phyloP scores from a whole-genome alignment of 306 rosid genomes.

The Corylus avellana region DNA sequence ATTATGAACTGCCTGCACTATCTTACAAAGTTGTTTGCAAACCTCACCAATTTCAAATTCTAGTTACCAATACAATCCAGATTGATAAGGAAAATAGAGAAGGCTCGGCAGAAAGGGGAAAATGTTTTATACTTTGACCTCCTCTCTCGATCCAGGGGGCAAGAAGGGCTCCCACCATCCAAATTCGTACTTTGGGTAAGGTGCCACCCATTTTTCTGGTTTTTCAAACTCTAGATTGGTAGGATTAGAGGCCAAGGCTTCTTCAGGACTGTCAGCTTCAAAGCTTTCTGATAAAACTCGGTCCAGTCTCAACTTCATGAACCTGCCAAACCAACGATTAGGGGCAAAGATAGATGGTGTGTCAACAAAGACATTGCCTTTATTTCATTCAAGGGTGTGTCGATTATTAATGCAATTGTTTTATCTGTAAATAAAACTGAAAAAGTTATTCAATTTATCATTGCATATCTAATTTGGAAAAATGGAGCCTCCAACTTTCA shows the following conservation, averaged over 20 bases:
- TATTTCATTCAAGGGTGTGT: constrained; percentile 21
- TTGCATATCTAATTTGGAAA: constrained; percentile 15
- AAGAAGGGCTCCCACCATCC: constrained; percentile 93
- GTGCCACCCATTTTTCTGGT: constrained; percentile 96
- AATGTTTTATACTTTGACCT: constrained; percentile 52
- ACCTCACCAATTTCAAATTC: constrained; percentile 34
- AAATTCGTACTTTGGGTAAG: constrained; percentile 79
- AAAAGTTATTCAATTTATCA: neutral
- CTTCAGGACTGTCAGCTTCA: constrained; percentile 71
- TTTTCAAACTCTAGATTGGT: constrained; percentile 70
- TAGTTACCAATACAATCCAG: constrained; percentile 22
- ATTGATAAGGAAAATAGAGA: constrained; percentile 9
- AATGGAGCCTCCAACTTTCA: neutral
- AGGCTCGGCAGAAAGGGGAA: constrained; percentile 15
- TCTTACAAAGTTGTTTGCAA: constrained; percentile 38
- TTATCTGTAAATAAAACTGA: neutral
- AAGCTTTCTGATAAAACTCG: constrained; percentile 79
- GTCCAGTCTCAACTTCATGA: constrained; percentile 97
- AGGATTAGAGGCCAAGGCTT: constrained; percentile 84
- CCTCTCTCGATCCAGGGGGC: constrained; percentile 60
- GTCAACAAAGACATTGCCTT: constrained; percentile 19
- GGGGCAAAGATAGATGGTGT: constrained; percentile 20
- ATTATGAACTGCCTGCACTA: constrained; percentile 25
- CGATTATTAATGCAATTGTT: constrained; percentile 16
- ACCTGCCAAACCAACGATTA: constrained; percentile 54